Evolutionary conservation across 225 moss, liverwort and hornwort genomes (phyloP), one percentile per base, ranked within the genome.

Genomic region (Ulota crispa): DNA sequence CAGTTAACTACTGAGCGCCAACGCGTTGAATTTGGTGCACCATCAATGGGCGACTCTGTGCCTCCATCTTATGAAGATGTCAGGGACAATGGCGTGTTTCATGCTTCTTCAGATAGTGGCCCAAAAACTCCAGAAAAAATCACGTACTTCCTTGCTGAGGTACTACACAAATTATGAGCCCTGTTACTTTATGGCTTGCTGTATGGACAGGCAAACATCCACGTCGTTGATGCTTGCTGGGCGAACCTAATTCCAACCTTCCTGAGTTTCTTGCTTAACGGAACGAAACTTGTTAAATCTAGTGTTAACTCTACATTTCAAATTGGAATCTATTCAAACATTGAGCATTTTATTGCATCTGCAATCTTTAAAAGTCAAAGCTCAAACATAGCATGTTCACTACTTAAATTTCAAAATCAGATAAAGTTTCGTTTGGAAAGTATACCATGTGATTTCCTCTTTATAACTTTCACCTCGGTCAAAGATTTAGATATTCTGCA

Each of bases 121-220:
- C 64, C 85, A 60, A 91, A 88, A 57, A 76, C 18, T 70, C 71
- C 84, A 59, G 85, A 89, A 79, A 93, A 93, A 87, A 88, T 89
- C 39, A 86, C 90, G 78, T 98, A 93, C 78, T 98, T 95, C 83
- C 90, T 95, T 77, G 97, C 95, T 75, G 95, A 98, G 95, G 97
- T 94, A 93, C 55, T 66, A 42, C 16, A 41, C 26, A 32, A 50
- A 30, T 21, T 42, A 23, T 73, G 23, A 75, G 14, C 47, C 71
- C 41, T 47, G n/a, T 47, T 36, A 26, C 4, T 14, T 37, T 79
- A n/a, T 39, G 64, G 32, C 75, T 47, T 28, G 24, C 31, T 64
- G 34, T 78, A 31, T 43, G 27, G 32, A 74, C 31, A 24, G 31
- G n/a, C 32, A 13, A 37, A 53, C 55, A 24, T 65, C n/a, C 65